phyloP scores from a whole-genome alignment of 2,329 filamentous ascomycete genomes.

The Xylariaceae sp. region DNA sequence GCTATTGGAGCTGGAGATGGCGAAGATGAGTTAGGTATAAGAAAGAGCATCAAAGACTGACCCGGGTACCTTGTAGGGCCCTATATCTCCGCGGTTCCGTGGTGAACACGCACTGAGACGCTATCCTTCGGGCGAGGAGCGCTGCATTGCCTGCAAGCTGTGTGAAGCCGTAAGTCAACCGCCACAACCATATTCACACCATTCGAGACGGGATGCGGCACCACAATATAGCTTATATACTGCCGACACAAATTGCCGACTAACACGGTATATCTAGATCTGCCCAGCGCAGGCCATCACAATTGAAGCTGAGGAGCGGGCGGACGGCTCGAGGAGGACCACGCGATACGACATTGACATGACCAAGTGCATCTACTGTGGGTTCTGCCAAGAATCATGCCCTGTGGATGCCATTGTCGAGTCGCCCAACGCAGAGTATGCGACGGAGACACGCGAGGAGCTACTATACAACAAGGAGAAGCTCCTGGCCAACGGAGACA shows the following conservation, averaged over 20 bases:
- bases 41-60: constrained; percentile 19
- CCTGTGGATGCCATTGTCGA: constrained; percentile 87
- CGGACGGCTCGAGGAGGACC: constrained; percentile 89
- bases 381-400: constrained; percentile 98
- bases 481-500: constrained; percentile 81
- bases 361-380: constrained; percentile 99
- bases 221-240: too few relatives aligned
- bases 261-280: constrained; percentile 49
- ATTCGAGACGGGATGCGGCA: too few relatives aligned
- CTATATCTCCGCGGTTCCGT: constrained; percentile 95
- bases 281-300: constrained; percentile 98
- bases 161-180: constrained; percentile 70
- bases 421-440: constrained; percentile 60
- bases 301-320: constrained; percentile 97
- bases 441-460: constrained; percentile 75
- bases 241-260: too few relatives aligned
- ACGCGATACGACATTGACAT: constrained; percentile 99
- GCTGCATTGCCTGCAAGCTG: constrained; percentile 99
- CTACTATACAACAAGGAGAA: constrained; percentile 98
- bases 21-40: constrained; percentile 13
- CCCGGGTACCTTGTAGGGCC: constrained; percentile 53
- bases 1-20: neutral
- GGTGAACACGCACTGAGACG: constrained; percentile 94
- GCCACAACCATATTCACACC: too few relatives aligned
- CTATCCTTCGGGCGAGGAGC: constrained; percentile 96